Percentiles rank a stretch among this genome's conserved stretches.
These are phyloP conservation scores for Rugonectria rugulosa DNA, from an alignment of 2,329 filamentous ascomycete genomes.

Conservation along the genomic window DNA sequence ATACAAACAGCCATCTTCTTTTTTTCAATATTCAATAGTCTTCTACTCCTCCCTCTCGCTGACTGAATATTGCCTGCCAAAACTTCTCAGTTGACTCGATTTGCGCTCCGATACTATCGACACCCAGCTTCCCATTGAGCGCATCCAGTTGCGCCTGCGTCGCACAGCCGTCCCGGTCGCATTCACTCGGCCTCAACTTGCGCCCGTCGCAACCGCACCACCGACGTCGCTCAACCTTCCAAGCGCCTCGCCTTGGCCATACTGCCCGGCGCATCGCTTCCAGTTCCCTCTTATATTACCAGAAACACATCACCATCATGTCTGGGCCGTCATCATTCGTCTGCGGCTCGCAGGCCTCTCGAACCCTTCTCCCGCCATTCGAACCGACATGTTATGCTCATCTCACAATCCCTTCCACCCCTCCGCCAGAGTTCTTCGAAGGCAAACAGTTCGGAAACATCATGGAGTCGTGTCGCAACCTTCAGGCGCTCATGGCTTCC, in stretches of 20 bases:
- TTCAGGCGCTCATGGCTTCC: conserved; percentile 64
- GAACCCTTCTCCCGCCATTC: conserved; percentile 57
- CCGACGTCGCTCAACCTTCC: conserved; percentile 13
- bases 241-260: background rate
- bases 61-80: too few species aligned
- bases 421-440: conserved; percentile 53
- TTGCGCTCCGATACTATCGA: background rate
- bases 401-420: conserved; percentile 62
- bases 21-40: background rate
- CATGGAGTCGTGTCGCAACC: conserved; percentile 66
- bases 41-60: background rate
- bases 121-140: background rate
- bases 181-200: conserved; percentile 1
- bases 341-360: conserved; percentile 58
- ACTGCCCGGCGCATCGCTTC: background rate
- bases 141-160: conserved; percentile 25
- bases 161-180: conserved; percentile 23
- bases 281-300: background rate
- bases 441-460: conserved; percentile 65
- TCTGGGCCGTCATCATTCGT: conserved; percentile 65
- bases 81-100: too few species aligned
- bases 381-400: conserved; percentile 65
- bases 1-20: conserved; percentile 1
- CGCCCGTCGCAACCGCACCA: conserved; percentile 36
- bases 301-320: conserved; percentile 51